These are phyloP conservation scores for Lupinus albus DNA, from an alignment of 306 rosid genomes.

Conservation along the genomic window DNA sequence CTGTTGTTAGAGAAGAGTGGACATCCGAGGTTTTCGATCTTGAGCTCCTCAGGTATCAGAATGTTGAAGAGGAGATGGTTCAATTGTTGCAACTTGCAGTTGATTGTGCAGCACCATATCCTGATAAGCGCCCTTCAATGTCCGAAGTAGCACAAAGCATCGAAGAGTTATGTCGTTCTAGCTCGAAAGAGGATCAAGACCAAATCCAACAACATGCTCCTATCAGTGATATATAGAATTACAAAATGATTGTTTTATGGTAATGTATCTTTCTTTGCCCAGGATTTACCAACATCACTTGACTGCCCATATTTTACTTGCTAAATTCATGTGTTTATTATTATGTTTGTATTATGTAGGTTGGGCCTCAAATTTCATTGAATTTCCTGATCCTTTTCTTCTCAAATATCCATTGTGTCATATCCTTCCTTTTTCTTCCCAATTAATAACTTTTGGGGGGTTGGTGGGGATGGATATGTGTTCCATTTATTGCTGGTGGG, in stretches of 20 bases:
- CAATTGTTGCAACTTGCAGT: conserved; percentile 68
- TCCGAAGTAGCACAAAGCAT: conserved; percentile 53
- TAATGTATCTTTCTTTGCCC: conserved; percentile 38
- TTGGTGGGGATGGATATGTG: conserved; percentile 51
- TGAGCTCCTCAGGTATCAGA: conserved; percentile 66
- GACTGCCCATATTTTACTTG: conserved; percentile 37
- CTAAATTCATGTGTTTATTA: conserved; percentile 43
- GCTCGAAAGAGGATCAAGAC: conserved; percentile 47
- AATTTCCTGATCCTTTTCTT: conserved; percentile 26
- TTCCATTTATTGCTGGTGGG: conserved; percentile 53
- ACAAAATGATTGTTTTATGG: conserved; percentile 31
- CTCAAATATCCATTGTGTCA: conserved; percentile 33
- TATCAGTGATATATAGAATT: conserved; percentile 42
- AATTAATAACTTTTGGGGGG: conserved; percentile 38
- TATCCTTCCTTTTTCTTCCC: conserved; percentile 26
- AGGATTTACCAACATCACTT: conserved; percentile 5
- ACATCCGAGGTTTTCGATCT: conserved; percentile 72
- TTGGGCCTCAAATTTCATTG: conserved; percentile 45
- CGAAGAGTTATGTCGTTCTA: conserved; percentile 53
- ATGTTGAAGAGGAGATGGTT: conserved; percentile 74
- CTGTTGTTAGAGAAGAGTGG: conserved; percentile 73
- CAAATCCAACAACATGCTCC: conserved; percentile 47
- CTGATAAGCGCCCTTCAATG: conserved; percentile 70
- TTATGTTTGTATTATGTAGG: conserved; percentile 41
- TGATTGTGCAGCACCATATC: conserved; percentile 71